phyloP scores from a whole-genome alignment of 2,329 filamentous ascomycete species.

The Myriangium duriaei region DNA sequence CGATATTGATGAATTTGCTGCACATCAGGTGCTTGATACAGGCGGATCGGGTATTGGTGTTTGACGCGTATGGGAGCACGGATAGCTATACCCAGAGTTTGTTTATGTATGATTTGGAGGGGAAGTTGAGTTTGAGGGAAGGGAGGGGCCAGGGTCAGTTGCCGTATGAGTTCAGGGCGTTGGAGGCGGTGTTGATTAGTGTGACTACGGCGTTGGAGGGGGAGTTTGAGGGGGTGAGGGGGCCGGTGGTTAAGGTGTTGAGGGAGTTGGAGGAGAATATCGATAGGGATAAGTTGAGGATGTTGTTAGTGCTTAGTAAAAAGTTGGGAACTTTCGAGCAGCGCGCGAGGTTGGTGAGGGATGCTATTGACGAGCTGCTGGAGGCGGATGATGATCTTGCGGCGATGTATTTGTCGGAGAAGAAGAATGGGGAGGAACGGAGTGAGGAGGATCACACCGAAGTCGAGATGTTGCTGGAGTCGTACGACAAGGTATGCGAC shows the following conservation, averaged over 20 bases:
- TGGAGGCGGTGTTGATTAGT: conserved; percentile 89
- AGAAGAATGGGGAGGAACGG: conserved; percentile 58
- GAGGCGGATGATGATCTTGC: conserved; percentile 93
- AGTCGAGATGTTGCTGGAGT: conserved; percentile 91
- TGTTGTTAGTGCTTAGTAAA: conserved; percentile 88
- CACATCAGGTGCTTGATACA: conserved; percentile 94
- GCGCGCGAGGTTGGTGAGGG: conserved; percentile 83
- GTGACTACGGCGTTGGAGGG: conserved; percentile 85
- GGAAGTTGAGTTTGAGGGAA: conserved; percentile 75
- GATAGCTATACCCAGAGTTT: conserved; percentile 91
- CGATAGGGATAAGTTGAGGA: conserved; percentile 80
- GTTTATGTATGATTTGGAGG: conserved; percentile 96
- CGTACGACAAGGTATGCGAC: conserved; percentile 94
- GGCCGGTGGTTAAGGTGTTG: conserved; percentile 80
- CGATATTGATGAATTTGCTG: conserved; percentile 90
- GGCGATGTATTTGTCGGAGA: conserved; percentile 91
- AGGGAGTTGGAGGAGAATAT: conserved; percentile 93
- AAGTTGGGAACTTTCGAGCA: conserved; percentile 95
- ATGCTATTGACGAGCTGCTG: conserved; percentile 87
- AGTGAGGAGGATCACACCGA: conserved; percentile 85
- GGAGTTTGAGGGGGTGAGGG: conserved; percentile 86
- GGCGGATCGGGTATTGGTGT: conserved; percentile 83
- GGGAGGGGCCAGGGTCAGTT: conserved; percentile 47
- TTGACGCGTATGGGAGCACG: conserved; percentile 89
- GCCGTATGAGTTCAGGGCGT: conserved; percentile 89